Evolutionary conservation across 176 grass and related monocot genomes (phyloP).

Genomic region (Phoenix dactylifera): DNA sequence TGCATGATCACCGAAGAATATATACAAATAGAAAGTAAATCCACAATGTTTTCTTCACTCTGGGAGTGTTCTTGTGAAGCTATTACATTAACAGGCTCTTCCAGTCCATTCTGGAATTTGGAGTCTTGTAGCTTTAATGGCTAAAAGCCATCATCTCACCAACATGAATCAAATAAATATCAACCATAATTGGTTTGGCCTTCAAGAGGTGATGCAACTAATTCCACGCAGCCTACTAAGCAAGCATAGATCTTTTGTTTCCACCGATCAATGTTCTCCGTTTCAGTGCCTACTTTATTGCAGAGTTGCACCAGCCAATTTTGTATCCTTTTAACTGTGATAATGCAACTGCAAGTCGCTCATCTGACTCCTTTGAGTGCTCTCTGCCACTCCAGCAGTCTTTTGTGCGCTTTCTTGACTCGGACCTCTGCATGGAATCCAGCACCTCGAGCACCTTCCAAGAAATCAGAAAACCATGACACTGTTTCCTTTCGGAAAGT

Average conservation of each 20-base stretch:
- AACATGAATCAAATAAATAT: background rate
- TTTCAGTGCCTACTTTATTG: slow-evolving; percentile 20
- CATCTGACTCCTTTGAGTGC: slow-evolving; percentile 52
- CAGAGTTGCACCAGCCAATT: slow-evolving; percentile 73
- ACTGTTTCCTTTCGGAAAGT: slow-evolving; percentile 48
- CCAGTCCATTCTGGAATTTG: background rate
- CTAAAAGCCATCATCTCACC: background rate
- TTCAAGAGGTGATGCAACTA: slow-evolving; percentile 71
- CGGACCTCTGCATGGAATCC: slow-evolving; percentile 54
- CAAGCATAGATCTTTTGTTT: slow-evolving; percentile 85
- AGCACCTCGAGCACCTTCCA: slow-evolving; percentile 47
- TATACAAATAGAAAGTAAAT: too few species aligned
- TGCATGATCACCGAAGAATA: too few species aligned
- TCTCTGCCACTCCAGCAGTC: slow-evolving; percentile 18
- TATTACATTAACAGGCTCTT: background rate
- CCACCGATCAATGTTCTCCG: slow-evolving; percentile 49
- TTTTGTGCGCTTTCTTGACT: slow-evolving; percentile 26
- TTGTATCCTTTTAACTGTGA: slow-evolving; percentile 86
- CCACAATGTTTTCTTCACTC: too few species aligned
- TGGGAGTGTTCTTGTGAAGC: too few species aligned
- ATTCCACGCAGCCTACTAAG: slow-evolving; percentile 71
- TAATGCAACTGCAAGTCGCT: slow-evolving; percentile 53
- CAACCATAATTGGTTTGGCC: slow-evolving; percentile 20
- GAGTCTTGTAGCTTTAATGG: too few species aligned
- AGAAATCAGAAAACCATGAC: slow-evolving; percentile 75